These are phyloP conservation scores for Grosmannia clavigera DNA, from an alignment of 2,329 filamentous ascomycete genomes.

Conservation along the genomic window DNA sequence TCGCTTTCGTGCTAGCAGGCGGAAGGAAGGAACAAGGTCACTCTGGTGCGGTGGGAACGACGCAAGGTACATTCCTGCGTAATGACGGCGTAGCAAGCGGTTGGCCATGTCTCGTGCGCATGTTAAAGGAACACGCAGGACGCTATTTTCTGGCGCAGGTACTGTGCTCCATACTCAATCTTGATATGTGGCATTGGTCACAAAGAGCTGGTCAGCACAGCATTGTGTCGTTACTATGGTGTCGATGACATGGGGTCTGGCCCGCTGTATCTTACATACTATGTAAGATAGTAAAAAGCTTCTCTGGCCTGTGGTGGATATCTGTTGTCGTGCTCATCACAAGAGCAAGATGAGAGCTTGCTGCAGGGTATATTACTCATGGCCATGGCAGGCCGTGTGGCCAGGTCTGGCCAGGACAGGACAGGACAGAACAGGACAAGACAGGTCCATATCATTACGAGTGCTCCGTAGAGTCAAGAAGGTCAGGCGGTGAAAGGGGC, in stretches of 20 bases:
- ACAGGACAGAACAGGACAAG: background rate
- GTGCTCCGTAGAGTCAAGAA: no score
- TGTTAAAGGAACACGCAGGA: background rate
- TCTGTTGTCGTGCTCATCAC: background rate
- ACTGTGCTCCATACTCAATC: background rate
- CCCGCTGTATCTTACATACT: background rate
- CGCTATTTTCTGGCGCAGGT: background rate
- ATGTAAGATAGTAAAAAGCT: no score
- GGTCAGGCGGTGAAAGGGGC: background rate
- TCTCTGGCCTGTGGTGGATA: no score
- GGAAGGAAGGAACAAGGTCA: background rate
- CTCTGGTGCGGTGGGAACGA: slow-evolving; percentile 4
- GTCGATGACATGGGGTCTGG: background rate
- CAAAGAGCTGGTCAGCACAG: background rate
- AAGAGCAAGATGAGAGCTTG: background rate
- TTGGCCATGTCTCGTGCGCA: background rate
- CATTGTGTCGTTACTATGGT: background rate
- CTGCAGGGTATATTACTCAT: background rate
- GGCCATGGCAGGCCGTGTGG: background rate
- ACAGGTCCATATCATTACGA: no score
- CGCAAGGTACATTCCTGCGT: slow-evolving; percentile 4
- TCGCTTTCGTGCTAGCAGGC: slow-evolving; percentile 6
- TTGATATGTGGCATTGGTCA: background rate
- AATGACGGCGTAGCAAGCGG: background rate
- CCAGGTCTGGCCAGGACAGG: background rate